Base-by-base conservation (phyloP, 371 early-diverging fungal genomes). In the Dinochytrium kinnereticum region DNA sequence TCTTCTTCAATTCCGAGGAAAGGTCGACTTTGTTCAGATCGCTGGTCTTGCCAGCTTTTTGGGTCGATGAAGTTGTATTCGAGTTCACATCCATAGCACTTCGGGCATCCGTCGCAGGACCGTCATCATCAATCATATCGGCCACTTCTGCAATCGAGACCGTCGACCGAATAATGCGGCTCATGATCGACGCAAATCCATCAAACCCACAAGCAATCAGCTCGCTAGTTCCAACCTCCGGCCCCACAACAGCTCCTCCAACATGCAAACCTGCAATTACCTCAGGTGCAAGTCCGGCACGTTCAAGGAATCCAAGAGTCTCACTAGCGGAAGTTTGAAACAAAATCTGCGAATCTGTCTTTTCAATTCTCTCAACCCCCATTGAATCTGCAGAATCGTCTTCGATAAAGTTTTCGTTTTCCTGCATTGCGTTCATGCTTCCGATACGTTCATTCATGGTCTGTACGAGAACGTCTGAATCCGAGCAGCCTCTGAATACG, bases 191-290 rank as follows among this genome's bases (percentile, higher is more conserved):
- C 1, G 76, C 65, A 64, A 82, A 84, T n/a, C 81, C 73, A 39
- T 82, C 79, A 59, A 75, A 78, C 0, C 84, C 84, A 68, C 79
- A 75, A 1, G 78, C 70, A 34, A 81, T 71, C 2, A 84, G 75
- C 67, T 74, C 76, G 0, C 64, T 69, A 1, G 84, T 84, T 21
- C 78, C 78, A 19, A 84, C 82, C 68, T 84, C 80, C 26, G 37
- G 59, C 2, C 82, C 81, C 28, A 83, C 80, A 17, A 78, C 74
- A 3, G 77, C 68, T 19, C 81, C 82, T 2, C 81, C 84, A 30
- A 82, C 79, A 57, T 82, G 82, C 40, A 72, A 34, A 28, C 36
- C 36, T 7, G 31, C 10, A 15, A 61, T 31, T 15, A 34, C n/a
- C 37, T 61, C 61, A 15, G 37, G 31, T 34, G 31, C 30, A 2